These are phyloP conservation scores for Boletus vermiculosoides DNA, from an alignment of 768 basidiomycete species.

Conservation along the genomic window DNA sequence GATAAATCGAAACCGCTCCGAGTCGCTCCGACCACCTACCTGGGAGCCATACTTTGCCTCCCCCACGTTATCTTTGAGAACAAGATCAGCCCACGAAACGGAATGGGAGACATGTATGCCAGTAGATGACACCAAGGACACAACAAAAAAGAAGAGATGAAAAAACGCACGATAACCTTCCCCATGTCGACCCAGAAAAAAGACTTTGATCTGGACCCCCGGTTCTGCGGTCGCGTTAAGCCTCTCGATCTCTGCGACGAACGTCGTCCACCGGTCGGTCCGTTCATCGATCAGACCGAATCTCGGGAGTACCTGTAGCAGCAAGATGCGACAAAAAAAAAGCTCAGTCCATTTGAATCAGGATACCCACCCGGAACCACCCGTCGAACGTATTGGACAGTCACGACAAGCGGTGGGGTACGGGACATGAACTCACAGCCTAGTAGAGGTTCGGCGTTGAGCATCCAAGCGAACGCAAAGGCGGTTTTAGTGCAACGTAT, in stretches of 20 bases:
- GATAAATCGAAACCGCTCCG: neutral
- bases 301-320: slow-evolving; percentile 23
- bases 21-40: slow-evolving; percentile 24
- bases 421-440: slow-evolving; percentile 13
- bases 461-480: neutral
- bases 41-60: slow-evolving; percentile 61
- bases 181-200: slow-evolving; percentile 70
- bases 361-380: neutral
- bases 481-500: too few relatives aligned
- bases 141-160: neutral
- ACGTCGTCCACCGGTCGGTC: slow-evolving; percentile 46
- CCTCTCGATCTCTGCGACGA: slow-evolving; percentile 40
- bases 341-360: neutral
- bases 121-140: neutral
- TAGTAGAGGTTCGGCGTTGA: neutral
- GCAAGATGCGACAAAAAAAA: neutral
- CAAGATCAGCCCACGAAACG: neutral
- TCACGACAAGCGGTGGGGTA: neutral
- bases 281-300: slow-evolving; percentile 42
- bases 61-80: slow-evolving; percentile 59
- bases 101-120: neutral
- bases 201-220: slow-evolving; percentile 43
- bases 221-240: slow-evolving; percentile 30
- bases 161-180: slow-evolving; percentile 44
- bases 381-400: neutral